These are phyloP conservation scores for Panaeolus papilionaceus DNA, from an alignment of 768 basidiomycete species.

Conservation along the genomic window DNA sequence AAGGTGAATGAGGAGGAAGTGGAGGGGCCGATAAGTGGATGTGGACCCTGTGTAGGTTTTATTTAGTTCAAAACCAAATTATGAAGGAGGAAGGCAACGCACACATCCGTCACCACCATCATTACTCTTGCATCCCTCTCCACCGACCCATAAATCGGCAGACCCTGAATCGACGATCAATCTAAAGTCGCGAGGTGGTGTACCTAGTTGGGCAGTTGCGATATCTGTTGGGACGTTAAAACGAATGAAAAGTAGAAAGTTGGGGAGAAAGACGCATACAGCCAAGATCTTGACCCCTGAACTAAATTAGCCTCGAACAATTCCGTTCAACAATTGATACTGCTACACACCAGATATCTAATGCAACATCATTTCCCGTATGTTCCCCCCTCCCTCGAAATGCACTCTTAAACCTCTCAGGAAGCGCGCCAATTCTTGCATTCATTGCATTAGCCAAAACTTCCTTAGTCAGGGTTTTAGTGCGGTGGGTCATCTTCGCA, in stretches of 20 bases:
- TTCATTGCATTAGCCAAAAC: background rate
- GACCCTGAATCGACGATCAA: constrained; percentile 77
- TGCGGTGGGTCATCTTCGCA: background rate
- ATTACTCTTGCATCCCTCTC: constrained; percentile 55
- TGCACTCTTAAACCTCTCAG: background rate
- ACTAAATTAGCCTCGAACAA: background rate
- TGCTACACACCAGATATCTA: background rate
- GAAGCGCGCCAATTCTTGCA: background rate
- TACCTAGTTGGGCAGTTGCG: constrained; percentile 9
- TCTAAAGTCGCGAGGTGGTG: constrained; percentile 44
- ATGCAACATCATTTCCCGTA: background rate
- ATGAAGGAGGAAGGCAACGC: constrained; percentile 25
- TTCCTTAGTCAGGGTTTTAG: background rate
- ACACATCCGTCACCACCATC: constrained; percentile 47
- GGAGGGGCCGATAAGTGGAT: background rate
- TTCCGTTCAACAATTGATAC: background rate
- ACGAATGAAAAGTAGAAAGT: background rate
- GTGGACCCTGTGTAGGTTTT: constrained; percentile 1
- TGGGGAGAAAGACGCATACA: background rate
- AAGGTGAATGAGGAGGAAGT: background rate
- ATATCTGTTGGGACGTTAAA: background rate
- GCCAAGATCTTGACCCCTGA: constrained; percentile 5
- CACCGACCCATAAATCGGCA: constrained; percentile 71
- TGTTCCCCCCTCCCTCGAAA: background rate
- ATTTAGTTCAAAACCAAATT: background rate